A percentile compares a stretch with the other conserved stretches of the same genome.
Conservation (phyloP, 1,284 basidiomycete genomes). For the Inonotus obliquus region DNA sequence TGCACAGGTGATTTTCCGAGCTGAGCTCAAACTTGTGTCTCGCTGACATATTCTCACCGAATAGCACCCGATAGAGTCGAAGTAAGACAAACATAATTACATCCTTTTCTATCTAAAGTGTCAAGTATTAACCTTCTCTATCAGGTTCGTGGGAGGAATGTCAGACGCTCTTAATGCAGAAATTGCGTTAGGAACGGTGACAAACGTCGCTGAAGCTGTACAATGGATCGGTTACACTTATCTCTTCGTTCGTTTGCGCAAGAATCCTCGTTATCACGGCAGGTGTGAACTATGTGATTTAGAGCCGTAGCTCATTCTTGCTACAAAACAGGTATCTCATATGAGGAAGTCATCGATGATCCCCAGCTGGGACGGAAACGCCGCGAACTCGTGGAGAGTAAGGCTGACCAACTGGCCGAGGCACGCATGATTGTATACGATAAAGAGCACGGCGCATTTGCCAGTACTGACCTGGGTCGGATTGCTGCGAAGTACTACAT, state of each 20-base stretch:
- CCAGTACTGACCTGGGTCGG: constrained; percentile 84
- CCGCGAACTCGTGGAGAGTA: constrained; percentile 63
- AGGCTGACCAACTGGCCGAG: constrained; percentile 70
- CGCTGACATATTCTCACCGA: constrained; percentile 11
- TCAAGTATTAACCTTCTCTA: background rate
- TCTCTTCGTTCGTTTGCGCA: constrained; percentile 92
- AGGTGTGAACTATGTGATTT: constrained; percentile 22
- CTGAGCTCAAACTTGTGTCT: constrained; percentile 1
- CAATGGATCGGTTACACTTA: constrained; percentile 99
- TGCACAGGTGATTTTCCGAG: constrained; percentile 57
- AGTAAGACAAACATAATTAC: constrained; percentile 38
- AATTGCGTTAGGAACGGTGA: constrained; percentile 91
- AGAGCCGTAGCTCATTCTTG: background rate
- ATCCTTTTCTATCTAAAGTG: background rate
- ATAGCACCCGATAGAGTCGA: constrained; percentile 94
- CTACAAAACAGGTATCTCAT: constrained; percentile 59
- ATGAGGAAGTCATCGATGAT: constrained; percentile 72
- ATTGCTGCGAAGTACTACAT: constrained; percentile 99
- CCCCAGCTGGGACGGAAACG: constrained; percentile 76
- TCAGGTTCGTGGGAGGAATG: constrained; percentile 82
- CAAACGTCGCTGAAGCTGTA: constrained; percentile 83
- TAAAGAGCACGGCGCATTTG: constrained; percentile 54
- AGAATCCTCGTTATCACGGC: constrained; percentile 92
- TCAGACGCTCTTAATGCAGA: constrained; percentile 95
- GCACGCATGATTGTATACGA: constrained; percentile 86